Conservation (phyloP, 2,329 filamentous ascomycete genomes). For the Aspergillus pseudonomiae region DNA sequence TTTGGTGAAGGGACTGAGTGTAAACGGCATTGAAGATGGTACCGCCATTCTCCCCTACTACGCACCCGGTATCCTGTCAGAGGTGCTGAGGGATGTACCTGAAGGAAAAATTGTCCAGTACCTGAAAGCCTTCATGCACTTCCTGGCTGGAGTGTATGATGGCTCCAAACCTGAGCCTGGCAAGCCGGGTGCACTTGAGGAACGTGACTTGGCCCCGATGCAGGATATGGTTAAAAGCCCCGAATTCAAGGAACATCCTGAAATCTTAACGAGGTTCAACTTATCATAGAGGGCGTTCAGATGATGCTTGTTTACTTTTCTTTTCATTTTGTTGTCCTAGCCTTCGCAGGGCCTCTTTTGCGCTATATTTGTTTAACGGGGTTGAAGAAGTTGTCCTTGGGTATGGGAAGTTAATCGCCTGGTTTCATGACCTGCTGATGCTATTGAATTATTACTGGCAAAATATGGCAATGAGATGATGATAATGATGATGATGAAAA, state of each 20-base stretch:
- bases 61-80: constrained; percentile 40
- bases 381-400: background rate
- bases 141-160: constrained; percentile 17
- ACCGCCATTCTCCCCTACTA: constrained; percentile 44
- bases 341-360: background rate
- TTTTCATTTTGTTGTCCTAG: background rate
- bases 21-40: constrained; percentile 37
- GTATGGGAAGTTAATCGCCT: background rate
- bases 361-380: background rate
- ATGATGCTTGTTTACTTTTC: background rate
- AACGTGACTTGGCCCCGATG: constrained; percentile 17
- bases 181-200: constrained; percentile 7
- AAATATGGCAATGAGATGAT: background rate
- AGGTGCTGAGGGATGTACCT: constrained; percentile 28
- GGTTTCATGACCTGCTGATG: background rate
- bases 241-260: constrained; percentile 11
- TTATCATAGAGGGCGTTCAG: background rate
- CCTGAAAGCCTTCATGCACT: constrained; percentile 17
- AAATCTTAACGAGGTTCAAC: constrained; percentile 1
- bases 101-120: constrained; percentile 14
- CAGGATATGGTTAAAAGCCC: constrained; percentile 14
- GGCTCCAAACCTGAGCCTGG: constrained; percentile 6
- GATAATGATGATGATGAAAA: background rate
- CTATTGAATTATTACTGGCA: background rate
- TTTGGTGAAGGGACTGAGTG: constrained; percentile 36